Evolutionary conservation across 768 basidiomycete genomes (phyloP), one percentile per base, ranked within the genome.

Genomic region (Amanita rimosa): DNA sequence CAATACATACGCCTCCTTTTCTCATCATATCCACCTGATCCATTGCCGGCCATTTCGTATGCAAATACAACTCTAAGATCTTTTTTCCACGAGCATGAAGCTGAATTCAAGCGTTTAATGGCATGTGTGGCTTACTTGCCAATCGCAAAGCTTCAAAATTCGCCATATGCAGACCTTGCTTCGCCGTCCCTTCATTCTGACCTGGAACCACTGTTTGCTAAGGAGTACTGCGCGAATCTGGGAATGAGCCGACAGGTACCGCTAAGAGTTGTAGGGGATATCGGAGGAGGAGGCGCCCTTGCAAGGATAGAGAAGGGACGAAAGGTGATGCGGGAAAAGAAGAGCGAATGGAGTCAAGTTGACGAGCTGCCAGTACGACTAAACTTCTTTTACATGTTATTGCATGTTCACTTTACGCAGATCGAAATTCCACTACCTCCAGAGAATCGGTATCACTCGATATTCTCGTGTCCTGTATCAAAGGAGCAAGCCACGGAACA

Each of bases 381-480:
- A 68, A 60, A 35, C 51, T 41, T 31, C 19, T 24, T 26, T 37
- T 50, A 40, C 44, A 37, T 29, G 35, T 5, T 36, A 10, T 19
- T 48, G 46, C 44, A 26, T 29, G 36, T 39, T 47, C 38, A 10
- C 22, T 26, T 54, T 51, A 6, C 48, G 1, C 55, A 98, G 95
- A 93, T 99, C 57, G 95, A 97, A 67, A 89, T 98, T 54, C 89
- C 89, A 1, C 62, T 98, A 9, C 78, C 86, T 1, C 72, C 88
- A 1, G 81, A 87, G 54, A 85, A 94, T 58, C 75, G 92, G 24
- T 98, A 94, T 65, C 96, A 99, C 63, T 96, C 94, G 1, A 85
- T 98, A 50, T 98, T 99, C 63, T 83, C 92, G 41, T 99, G 96
- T 64, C 90, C 96, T 0, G 96, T 99, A 17, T 95, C 92, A 7